Base-by-base conservation (phyloP, 352 stramenopile genomes). In the Pythium periplocum region DNA sequence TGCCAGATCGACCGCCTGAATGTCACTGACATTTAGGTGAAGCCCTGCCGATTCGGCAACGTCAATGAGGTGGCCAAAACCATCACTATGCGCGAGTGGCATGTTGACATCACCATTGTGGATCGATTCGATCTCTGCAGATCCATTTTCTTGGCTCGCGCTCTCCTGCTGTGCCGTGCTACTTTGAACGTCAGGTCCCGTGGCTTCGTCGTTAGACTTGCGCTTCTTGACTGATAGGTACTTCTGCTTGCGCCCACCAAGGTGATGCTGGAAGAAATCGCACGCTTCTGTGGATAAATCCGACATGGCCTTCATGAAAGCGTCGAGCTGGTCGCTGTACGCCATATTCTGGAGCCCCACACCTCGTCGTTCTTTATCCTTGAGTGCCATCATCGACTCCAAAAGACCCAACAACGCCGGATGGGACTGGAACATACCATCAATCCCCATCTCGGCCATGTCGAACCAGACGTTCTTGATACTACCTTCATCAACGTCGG, bases 271-370 rank as follows among this genome's bases (percentile, higher is more conserved):
- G 53, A 93, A 93, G 10, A 90, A 64, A 35, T 88, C 79, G 45
- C 72, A 88, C 5, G 79, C 73, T 43, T 87, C 67, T 0, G 61
- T 41, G 2, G 78, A 90, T 41, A 90, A 53, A 12, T 79, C 73
- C 1, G 68, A 67, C 2, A 93, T 51, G 6, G 74, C 69, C 6
- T 68, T 67, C 75, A 90, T 83, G 51, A 91, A 93, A 3, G 62
- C 52, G 55, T 93, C 78, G 10, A 93, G 61, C 30, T 72, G 66
- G 34, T 76, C 60, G 38, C 66, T 88, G 57, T 88, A 90, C 17
- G 49, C 68, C 83, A 93, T 93, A 57, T 93, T 93, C 61, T 93
- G 83, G 51, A 88, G 57, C 0, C 82, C 82, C 5, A 93, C 79
- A 6, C 82, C 79, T 31, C 82, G 82, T 2, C 73, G 64, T 47